These are phyloP conservation scores for Solanum pimpinellifolium DNA, from an alignment of 257 asterid genomes.

Conservation along the genomic window DNA sequence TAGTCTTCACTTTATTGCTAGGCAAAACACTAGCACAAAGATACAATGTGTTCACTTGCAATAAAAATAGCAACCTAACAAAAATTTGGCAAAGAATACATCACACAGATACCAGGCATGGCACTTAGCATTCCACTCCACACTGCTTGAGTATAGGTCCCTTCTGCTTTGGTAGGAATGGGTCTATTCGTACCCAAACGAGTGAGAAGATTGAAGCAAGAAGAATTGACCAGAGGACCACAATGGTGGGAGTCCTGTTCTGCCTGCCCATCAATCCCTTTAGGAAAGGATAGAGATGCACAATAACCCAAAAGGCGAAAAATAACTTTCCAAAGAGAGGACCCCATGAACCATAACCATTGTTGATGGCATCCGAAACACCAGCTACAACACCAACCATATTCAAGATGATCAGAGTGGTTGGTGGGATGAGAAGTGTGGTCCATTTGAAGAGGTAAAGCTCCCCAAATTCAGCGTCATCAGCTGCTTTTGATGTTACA, in stretches of 20 bases:
- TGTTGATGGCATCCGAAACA: slow-evolving; percentile 66
- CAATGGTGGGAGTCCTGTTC: slow-evolving; percentile 78
- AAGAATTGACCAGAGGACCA: slow-evolving; percentile 76
- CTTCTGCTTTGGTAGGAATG: slow-evolving; percentile 82
- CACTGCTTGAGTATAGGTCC: slow-evolving; percentile 77
- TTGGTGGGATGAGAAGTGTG: slow-evolving; percentile 78
- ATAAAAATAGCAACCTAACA: slow-evolving; percentile 5
- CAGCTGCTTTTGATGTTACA: slow-evolving; percentile 66
- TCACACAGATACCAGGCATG: slow-evolving; percentile 1
- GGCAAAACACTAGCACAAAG: neutral
- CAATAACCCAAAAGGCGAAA: slow-evolving; percentile 87
- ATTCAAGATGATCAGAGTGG: slow-evolving; percentile 60
- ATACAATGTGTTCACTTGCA: slow-evolving; percentile 10
- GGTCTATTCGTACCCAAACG: slow-evolving; percentile 86
- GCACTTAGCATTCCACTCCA: slow-evolving; percentile 62
- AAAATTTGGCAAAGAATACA: slow-evolving; percentile 14
- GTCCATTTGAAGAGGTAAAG: slow-evolving; percentile 93
- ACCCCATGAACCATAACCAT: slow-evolving; percentile 73
- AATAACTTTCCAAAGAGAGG: slow-evolving; percentile 74
- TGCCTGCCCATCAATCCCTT: slow-evolving; percentile 86
- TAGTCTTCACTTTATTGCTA: neutral
- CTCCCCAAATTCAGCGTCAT: slow-evolving; percentile 66
- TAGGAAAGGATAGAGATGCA: slow-evolving; percentile 79
- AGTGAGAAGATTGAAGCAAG: slow-evolving; percentile 74
- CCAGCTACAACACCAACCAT: slow-evolving; percentile 89